phyloP scores from a whole-genome alignment of 495 filamentous ascomycete species.

The Trichoderma reesei region DNA sequence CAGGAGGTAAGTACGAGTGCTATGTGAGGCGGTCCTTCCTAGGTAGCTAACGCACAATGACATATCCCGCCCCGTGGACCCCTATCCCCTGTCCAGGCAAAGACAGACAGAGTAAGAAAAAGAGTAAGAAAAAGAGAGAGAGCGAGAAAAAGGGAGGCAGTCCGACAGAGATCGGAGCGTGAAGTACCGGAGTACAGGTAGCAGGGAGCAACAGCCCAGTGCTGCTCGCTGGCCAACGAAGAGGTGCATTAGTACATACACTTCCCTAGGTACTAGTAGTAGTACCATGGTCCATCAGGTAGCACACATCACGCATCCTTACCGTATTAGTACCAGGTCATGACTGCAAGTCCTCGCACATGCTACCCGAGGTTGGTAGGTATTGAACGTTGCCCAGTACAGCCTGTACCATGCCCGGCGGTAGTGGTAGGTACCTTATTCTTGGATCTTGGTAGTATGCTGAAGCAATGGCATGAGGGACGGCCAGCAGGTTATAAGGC shows the following conservation, averaged over 20 bases:
- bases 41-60: conserved; percentile 1
- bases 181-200: too few relatives aligned
- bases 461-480: not conserved
- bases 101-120: not conserved
- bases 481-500: not conserved
- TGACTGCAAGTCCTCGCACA: not conserved
- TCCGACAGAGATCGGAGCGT: too few relatives aligned
- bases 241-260: too few relatives aligned
- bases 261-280: not conserved
- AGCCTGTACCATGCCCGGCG: too few relatives aligned
- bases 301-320: not conserved
- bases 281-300: not conserved
- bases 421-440: not conserved
- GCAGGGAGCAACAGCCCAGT: too few relatives aligned
- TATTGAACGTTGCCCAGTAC: too few relatives aligned
- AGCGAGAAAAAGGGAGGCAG: too few relatives aligned
- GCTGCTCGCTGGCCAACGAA: too few relatives aligned
- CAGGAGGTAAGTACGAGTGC: not conserved
- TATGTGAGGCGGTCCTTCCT: not conserved
- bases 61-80: not conserved
- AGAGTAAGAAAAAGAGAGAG: too few relatives aligned
- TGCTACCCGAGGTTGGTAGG: too few relatives aligned
- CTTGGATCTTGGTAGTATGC: not conserved
- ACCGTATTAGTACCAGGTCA: not conserved
- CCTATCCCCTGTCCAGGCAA: not conserved